These are phyloP conservation scores for Fusarium xyrophilum DNA, from an alignment of 2,329 filamentous ascomycete genomes.

Conservation along the genomic window DNA sequence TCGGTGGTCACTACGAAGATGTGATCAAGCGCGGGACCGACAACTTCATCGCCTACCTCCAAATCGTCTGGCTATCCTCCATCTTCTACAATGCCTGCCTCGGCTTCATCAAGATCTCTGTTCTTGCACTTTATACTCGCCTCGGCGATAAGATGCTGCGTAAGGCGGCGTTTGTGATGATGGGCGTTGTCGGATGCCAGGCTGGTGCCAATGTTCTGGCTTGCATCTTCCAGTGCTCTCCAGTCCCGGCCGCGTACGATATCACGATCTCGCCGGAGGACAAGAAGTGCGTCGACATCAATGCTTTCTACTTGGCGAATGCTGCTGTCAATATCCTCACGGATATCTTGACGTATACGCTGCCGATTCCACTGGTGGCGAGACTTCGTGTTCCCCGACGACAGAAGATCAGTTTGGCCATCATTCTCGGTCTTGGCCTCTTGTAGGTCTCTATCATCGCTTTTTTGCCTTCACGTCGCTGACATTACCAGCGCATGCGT, in stretches of 20 bases:
- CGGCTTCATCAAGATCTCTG: slow-evolving; percentile 30
- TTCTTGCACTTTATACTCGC: slow-evolving; percentile 18
- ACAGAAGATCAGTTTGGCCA: slow-evolving; percentile 24
- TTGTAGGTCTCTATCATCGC: slow-evolving; percentile 16
- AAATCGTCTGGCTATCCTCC: slow-evolving; percentile 27
- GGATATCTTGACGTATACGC: slow-evolving; percentile 12
- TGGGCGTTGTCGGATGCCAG: slow-evolving; percentile 21
- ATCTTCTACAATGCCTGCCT: slow-evolving; percentile 33
- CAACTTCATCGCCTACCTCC: slow-evolving; percentile 27
- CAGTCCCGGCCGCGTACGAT: slow-evolving; percentile 9
- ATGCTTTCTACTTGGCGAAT: slow-evolving; percentile 26
- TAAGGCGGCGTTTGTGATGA: slow-evolving; percentile 24
- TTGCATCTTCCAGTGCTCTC: slow-evolving; percentile 26
- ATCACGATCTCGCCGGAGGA: background rate
- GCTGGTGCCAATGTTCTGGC: slow-evolving; percentile 23
- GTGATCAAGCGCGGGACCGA: slow-evolving; percentile 9
- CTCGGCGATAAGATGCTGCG: slow-evolving; percentile 19
- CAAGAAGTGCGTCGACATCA: slow-evolving; percentile 26
- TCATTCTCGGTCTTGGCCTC: slow-evolving; percentile 18
- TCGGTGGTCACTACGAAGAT: slow-evolving; percentile 19
- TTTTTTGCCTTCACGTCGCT: too few relatives aligned
- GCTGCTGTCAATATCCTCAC: slow-evolving; percentile 26
- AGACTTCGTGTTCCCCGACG: slow-evolving; percentile 19
- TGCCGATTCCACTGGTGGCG: slow-evolving; percentile 3
- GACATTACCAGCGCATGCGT: slow-evolving; percentile 23